phyloP scores from a whole-genome alignment of 1,284 basidiomycete species.

The Pascua guehoae region DNA sequence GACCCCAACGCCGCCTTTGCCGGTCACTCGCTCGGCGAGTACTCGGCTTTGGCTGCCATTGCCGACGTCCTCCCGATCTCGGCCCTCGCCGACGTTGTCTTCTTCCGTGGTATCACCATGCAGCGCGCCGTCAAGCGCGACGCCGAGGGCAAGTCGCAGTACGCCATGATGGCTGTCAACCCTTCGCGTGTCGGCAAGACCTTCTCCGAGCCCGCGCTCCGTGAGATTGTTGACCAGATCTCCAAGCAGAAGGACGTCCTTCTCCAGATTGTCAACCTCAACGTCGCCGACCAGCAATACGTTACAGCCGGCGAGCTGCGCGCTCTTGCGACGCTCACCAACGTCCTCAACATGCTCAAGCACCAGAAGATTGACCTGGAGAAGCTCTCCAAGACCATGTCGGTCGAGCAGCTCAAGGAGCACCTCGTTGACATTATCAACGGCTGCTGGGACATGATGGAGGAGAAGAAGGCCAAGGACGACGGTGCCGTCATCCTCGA shows the following conservation, averaged over 20 bases:
- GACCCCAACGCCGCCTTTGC: slow-evolving; percentile 90
- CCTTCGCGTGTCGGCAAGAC: slow-evolving; percentile 89
- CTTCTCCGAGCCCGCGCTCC: slow-evolving; percentile 82
- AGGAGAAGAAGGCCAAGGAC: slow-evolving; percentile 68
- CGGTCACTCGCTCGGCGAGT: slow-evolving; percentile 96
- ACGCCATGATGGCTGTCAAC: slow-evolving; percentile 98
- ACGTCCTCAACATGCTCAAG: slow-evolving; percentile 95
- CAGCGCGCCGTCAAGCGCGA: slow-evolving; percentile 96
- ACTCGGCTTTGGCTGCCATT: slow-evolving; percentile 94
- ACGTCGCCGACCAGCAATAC: slow-evolving; percentile 79
- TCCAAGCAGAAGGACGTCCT: slow-evolving; percentile 70
- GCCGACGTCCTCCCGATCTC: slow-evolving; percentile 94
- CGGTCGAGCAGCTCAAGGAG: slow-evolving; percentile 47
- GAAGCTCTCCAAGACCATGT: slow-evolving; percentile 61
- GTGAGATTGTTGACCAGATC: slow-evolving; percentile 92
- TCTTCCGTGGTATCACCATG: slow-evolving; percentile 99
- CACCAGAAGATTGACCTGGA: slow-evolving; percentile 93
- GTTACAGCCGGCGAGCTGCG: slow-evolving; percentile 95
- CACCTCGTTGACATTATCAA: slow-evolving; percentile 85
- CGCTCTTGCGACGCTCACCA: slow-evolving; percentile 87
- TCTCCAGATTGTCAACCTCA: slow-evolving; percentile 95
- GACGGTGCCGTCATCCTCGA: slow-evolving; percentile 83
- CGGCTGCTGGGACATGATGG: slow-evolving; percentile 70
- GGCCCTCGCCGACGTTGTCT: slow-evolving; percentile 95
- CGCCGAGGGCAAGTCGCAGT: slow-evolving; percentile 84